Evolutionary conservation across 306 rosid genomes (phyloP), one percentile per base, ranked within the genome.

Genomic region (Quercus mongolica): DNA sequence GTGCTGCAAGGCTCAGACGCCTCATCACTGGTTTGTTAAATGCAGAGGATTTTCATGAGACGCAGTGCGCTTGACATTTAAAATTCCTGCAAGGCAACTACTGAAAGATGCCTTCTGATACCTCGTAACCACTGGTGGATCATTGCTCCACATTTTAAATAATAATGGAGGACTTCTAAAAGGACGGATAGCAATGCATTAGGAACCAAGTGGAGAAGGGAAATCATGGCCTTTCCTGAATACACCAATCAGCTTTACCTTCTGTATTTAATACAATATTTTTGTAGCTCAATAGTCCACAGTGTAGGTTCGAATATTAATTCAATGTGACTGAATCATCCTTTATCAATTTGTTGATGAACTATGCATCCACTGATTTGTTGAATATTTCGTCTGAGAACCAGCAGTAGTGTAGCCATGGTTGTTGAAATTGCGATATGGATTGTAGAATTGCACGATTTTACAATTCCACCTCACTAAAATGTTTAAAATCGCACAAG

Each of bases 11-110:
- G 81, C 84, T 90, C 30, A 82, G 76, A 56, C 74, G 54, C 78
- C 92, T 92, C 54, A 80, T 92, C 72, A 74, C 75, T 26, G 85
- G 94, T 71, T 87, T 92, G 89, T 23, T 89, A 75, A 69, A 88
- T 19, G 91, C 88, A 2, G 90, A 91, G 26, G 86, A 87, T 83
- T 92, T 90, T 73, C 84, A 75, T 21, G 76, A 80, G 55, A 80
- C 83, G 57, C 97, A 89, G 56, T 90, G 94, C 80, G 56, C 83
- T 77, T 92, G 91, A 88, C 25, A 65, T 57, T 13, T 59, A 13
- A 20, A 72, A 64, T 57, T 71, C 73, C 59, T 17, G 35, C 73
- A 74, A 62, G 51, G 38, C 74, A 71, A 71, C 33, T 58, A 58
- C 61, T 46, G 73, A 56, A 61, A 78, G 74, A 65, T 76, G 72